A percentile compares a stretch with the other conserved stretches of the same genome.
These are phyloP conservation scores for Moniliophthora roreri DNA, from an alignment of 1,284 basidiomycete species.

Conservation along the genomic window DNA sequence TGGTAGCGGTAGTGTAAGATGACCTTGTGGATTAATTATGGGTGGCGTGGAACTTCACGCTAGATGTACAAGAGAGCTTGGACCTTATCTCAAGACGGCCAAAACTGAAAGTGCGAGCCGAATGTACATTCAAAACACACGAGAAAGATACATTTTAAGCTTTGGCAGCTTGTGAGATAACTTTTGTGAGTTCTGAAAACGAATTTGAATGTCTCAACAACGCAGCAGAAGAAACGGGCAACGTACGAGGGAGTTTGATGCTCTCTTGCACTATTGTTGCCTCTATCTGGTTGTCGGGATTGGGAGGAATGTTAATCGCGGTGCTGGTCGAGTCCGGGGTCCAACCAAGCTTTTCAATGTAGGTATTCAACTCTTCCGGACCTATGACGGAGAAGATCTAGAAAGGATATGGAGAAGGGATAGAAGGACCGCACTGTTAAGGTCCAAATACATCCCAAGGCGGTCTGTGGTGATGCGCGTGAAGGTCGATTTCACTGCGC, in stretches of 20 bases:
- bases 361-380: constrained; percentile 56
- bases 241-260: constrained; percentile 86
- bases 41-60: no score
- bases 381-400: no score
- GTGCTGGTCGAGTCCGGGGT: constrained; percentile 56
- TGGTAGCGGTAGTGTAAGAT: not conserved
- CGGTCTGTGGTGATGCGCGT: constrained; percentile 71
- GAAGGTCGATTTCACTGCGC: constrained; percentile 79
- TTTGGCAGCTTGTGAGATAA: constrained; percentile 72
- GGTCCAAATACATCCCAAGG: constrained; percentile 71
- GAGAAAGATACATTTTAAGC: constrained; percentile 16
- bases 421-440: constrained; percentile 50
- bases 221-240: constrained; percentile 5
- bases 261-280: constrained; percentile 92
- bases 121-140: constrained; percentile 9
- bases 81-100: not conserved
- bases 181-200: constrained; percentile 75
- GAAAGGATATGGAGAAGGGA: constrained; percentile 22
- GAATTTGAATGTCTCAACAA: constrained; percentile 5
- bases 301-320: constrained; percentile 75
- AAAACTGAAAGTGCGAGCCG: not conserved
- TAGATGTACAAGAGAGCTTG: no score
- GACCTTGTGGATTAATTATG: not conserved
- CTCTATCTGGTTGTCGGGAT: constrained; percentile 94
- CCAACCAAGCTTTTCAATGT: constrained; percentile 78